Base-by-base conservation (phyloP, 2,329 filamentous ascomycete species). In the Drechslerella dactyloides region DNA sequence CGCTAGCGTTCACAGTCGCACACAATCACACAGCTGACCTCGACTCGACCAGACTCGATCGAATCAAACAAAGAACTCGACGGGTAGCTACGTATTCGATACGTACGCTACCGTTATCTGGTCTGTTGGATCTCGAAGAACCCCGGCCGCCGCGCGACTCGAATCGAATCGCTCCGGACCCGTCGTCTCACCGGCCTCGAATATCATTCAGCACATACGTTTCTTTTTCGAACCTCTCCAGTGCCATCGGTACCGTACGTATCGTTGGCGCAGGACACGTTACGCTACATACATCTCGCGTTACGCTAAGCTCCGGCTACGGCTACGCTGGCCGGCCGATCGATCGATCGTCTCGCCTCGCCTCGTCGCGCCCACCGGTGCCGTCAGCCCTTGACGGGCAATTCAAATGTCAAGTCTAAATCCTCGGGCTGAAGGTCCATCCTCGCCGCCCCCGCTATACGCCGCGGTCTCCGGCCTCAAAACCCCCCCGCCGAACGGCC, bases 331-430 rank as follows among this genome's bases (percentile, higher is more conserved):
- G 17, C 15, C 17, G 27, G 24, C 23, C 46, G 46, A 51, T 48
- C 44, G 3, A 24, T 51, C 35, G 23, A 63, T 35, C 50, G 15
- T 48, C 37, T 21, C 51, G 27, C 44, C 27, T 50, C 37, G 53
- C 58, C 60, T 35, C 50, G 15, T 48, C 37, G n/a, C 51, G 27
- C 44, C 27, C 40, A 27, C 46, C 58, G 51, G 44, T 65, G 68
- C 68, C 68, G 68, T 72, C 68, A 60, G 68, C 68, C 68, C 68
- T 72, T 40, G 48, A 65, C 55, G 68, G 68, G 68, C 68, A 72
- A 8, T 8, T 33, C 27, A 33, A 46, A 72, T 72, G 68, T 72
- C 68, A 65, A 65, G 48, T 24, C 50, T 72, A 60, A 72, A 72
- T 46, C 60, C 60, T 59, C 40, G 68, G 68, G 68, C 68, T 65